Base-by-base conservation (phyloP, 305 asterid species). In the Fraxinus sp. region DNA sequence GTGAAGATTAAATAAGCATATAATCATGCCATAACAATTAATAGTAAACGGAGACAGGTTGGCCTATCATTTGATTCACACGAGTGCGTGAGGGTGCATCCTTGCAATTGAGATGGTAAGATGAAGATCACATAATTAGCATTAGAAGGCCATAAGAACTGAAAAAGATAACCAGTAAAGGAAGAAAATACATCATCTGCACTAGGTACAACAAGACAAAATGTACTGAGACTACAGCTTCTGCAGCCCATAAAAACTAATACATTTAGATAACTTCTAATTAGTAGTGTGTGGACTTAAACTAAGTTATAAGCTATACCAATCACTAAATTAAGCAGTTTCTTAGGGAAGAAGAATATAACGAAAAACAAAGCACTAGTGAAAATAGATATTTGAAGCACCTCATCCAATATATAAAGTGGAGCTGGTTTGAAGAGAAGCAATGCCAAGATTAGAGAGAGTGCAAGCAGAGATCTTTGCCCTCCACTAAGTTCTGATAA, bases 371-470 rank as follows among this genome's bases (percentile, higher is more conserved):
- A 10, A 70, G 75, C 75, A 70, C 20, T 5, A 2, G 10, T 70
- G 36, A 30, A 26, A 28, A 28, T 71, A 66, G 18, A 72, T 55
- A 84, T 41, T 59, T 82, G 9, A 79, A 88, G 4, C 89, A 96
- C 99, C 98, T 94, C 99, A 75, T 96, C 99, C 89, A 96, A 91
- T 74, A 96, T 96, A 81, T 96, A 96, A 26, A 96, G 90, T 28
- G 99, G 98, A 83, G 98, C 98, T 18, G 99, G 99, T 90, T 95
- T 96, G 87, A 95, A 96, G 80, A 95, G 97, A 82, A 96, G 98
- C 93, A 95, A 86, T 30, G 99, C 99, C 92, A 96, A 83, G 83
- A 96, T 96, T 80, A 96, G 85, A 79, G 99, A 96, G 83, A 96
- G 98, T 11, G 98, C 98, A 20, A 96, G 97, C 37, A 96, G 87